phyloP scores from a whole-genome alignment of 768 basidiomycete species.

The Xanthoconium stramineum region DNA sequence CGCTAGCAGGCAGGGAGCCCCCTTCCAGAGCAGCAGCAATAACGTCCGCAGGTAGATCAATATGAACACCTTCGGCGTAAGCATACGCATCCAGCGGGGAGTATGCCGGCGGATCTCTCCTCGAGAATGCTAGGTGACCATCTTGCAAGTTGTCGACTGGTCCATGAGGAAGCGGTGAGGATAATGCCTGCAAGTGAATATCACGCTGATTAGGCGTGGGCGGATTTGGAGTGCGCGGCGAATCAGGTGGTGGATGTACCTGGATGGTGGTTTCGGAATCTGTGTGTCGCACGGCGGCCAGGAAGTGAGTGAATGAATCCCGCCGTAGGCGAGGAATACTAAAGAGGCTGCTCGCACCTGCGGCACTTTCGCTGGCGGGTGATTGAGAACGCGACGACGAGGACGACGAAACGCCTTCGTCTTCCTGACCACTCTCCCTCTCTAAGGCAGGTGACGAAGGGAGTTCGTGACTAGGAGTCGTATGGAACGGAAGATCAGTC shows the following conservation, averaged over 20 bases:
- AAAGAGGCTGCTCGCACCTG: constrained; percentile 86
- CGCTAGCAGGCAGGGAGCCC: constrained; percentile 54
- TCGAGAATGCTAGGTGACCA: constrained; percentile 34
- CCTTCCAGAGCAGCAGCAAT: constrained; percentile 88
- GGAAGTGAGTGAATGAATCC: constrained; percentile 65
- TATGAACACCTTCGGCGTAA: constrained; percentile 86
- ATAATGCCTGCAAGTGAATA: constrained; percentile 71
- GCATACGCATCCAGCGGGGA: constrained; percentile 84
- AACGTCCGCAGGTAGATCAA: constrained; percentile 89
- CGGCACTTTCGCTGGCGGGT: constrained; percentile 46
- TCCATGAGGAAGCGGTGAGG: constrained; percentile 18
- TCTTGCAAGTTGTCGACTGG: constrained; percentile 28
- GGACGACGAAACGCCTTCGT: constrained; percentile 27
- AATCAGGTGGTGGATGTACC: constrained; percentile 77
- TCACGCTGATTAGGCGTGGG: constrained; percentile 84
- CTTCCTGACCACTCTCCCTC: constrained; percentile 21
- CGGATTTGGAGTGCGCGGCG: constrained; percentile 73
- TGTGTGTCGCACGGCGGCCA: constrained; percentile 55
- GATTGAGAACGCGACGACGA: constrained; percentile 54
- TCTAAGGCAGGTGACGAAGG: constrained; percentile 38
- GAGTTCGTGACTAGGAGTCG: constrained; percentile 45
- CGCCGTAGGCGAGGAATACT: constrained; percentile 65
- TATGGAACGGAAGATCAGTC: constrained; percentile 61
- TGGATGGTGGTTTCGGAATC: constrained; percentile 67
- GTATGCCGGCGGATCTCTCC: constrained; percentile 80